These are phyloP conservation scores for Croton setiger DNA, from an alignment of 441 rosid species.

Conservation along the genomic window DNA sequence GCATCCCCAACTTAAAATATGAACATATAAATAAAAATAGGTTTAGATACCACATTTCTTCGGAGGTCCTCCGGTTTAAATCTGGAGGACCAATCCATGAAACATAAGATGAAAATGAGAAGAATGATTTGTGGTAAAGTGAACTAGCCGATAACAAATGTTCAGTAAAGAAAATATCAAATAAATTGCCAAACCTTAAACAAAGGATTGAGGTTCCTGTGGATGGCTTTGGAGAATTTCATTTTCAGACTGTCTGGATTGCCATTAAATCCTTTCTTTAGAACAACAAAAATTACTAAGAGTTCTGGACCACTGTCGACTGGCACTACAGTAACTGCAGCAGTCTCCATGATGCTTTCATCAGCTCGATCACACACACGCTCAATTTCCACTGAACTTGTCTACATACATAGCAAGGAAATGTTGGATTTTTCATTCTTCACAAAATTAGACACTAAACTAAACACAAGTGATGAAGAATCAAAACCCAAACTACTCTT, in stretches of 20 bases:
- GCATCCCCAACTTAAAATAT: background rate
- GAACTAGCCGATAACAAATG: background rate
- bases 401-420: conserved; percentile 40
- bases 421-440: background rate
- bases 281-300: conserved; percentile 53
- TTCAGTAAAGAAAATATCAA: background rate
- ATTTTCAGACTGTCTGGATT: conserved; percentile 44
- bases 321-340: conserved; percentile 61
- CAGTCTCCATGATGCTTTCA: conserved; percentile 68
- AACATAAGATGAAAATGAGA: background rate
- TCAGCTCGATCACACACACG: conserved; percentile 69
- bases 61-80: too few species aligned
- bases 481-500: background rate
- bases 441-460: background rate
- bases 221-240: conserved; percentile 58
- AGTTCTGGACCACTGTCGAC: conserved; percentile 71
- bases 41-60: too few species aligned
- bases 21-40: too few species aligned
- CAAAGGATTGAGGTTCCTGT: conserved; percentile 72
- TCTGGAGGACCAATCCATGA: too few species aligned
- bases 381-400: conserved; percentile 90
- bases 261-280: conserved; percentile 49
- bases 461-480: background rate
- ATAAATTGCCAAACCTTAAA: conserved; percentile 53
- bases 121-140: background rate